These are phyloP conservation scores for Urochloa ruziziensis DNA, from an alignment of 176 grass and related monocot genomes.

Conservation along the genomic window DNA sequence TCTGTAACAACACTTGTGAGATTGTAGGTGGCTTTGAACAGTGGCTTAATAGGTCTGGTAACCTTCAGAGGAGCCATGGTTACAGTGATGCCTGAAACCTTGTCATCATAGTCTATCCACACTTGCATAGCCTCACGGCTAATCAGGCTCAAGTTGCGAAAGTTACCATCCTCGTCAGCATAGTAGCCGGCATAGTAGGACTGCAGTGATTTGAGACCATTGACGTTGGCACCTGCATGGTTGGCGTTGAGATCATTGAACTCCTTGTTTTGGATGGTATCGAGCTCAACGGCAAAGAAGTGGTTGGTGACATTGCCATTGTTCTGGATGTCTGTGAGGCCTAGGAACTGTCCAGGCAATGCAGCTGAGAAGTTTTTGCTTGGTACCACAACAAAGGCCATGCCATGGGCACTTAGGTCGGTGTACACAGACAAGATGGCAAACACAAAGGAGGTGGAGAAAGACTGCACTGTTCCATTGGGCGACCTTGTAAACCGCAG, in stretches of 20 bases:
- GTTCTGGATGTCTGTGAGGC: slow-evolving; percentile 32
- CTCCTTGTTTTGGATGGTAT: slow-evolving; percentile 42
- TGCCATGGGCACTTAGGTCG: slow-evolving; percentile 34
- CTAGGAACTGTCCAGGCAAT: slow-evolving; percentile 28
- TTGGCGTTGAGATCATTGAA: slow-evolving; percentile 43
- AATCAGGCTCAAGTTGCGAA: slow-evolving; percentile 37
- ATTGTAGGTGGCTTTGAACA: slow-evolving; percentile 35
- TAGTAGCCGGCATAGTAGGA: slow-evolving; percentile 33
- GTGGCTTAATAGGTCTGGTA: not conserved
- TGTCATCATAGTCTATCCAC: slow-evolving; percentile 38
- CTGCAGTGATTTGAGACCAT: slow-evolving; percentile 12
- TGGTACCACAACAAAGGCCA: slow-evolving; percentile 36
- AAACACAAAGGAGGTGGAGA: slow-evolving; percentile 46
- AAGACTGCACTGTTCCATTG: slow-evolving; percentile 8
- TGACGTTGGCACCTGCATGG: slow-evolving; percentile 45
- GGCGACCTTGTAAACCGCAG: not conserved
- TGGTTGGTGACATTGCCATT: slow-evolving; percentile 38
- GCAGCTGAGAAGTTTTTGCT: slow-evolving; percentile 12
- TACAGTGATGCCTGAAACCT: not conserved
- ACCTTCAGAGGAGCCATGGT: slow-evolving; percentile 28
- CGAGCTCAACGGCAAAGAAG: slow-evolving; percentile 42
- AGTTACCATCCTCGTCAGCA: slow-evolving; percentile 19
- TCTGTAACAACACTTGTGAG: slow-evolving; percentile 27
- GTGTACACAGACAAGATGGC: slow-evolving; percentile 20
- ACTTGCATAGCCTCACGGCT: slow-evolving; percentile 40